phyloP scores from a whole-genome alignment of 179 eudicot genomes.

The Silene vulgaris region DNA sequence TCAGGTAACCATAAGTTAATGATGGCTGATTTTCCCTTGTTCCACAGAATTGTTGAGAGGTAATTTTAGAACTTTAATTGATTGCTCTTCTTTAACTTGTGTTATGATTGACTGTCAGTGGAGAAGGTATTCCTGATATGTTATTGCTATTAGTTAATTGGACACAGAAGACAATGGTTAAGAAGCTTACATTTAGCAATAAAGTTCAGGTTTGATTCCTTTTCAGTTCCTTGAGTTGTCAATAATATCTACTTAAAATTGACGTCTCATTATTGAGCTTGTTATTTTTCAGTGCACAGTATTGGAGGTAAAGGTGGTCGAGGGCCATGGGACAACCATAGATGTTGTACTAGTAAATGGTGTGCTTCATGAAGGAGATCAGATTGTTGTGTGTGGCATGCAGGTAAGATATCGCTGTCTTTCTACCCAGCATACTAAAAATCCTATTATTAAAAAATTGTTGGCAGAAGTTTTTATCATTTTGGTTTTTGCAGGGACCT shows the following conservation, averaged over 20 bases:
- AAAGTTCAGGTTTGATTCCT: conserved; percentile 55
- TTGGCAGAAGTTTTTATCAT: background rate
- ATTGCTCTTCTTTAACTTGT: background rate
- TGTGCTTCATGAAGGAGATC: conserved; percentile 90
- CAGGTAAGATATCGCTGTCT: conserved; percentile 43
- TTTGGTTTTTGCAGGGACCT: conserved; percentile 53
- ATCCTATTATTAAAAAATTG: no score
- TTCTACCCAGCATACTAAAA: background rate
- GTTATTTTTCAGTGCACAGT: conserved; percentile 67
- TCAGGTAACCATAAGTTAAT: conserved; percentile 46
- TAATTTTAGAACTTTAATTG: background rate
- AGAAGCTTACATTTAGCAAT: conserved; percentile 69
- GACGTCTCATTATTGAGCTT: conserved; percentile 18
- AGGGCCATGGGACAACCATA: conserved; percentile 92
- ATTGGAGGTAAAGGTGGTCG: conserved; percentile 92
- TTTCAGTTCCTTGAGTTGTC: background rate
- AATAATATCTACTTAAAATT: conserved; percentile 1
- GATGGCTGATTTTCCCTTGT: background rate
- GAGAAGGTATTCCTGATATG: conserved; percentile 89
- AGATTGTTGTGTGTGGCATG: conserved; percentile 90
- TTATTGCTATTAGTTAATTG: conserved; percentile 67
- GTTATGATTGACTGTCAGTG: conserved; percentile 42
- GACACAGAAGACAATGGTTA: conserved; percentile 83
- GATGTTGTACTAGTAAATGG: conserved; percentile 94
- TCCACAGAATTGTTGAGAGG: background rate